Percentiles rank a stretch among this genome's conserved stretches.
These are phyloP conservation scores for Camellia lanceoleosa DNA, from an alignment of 148 eudicot species.

Conservation along the genomic window DNA sequence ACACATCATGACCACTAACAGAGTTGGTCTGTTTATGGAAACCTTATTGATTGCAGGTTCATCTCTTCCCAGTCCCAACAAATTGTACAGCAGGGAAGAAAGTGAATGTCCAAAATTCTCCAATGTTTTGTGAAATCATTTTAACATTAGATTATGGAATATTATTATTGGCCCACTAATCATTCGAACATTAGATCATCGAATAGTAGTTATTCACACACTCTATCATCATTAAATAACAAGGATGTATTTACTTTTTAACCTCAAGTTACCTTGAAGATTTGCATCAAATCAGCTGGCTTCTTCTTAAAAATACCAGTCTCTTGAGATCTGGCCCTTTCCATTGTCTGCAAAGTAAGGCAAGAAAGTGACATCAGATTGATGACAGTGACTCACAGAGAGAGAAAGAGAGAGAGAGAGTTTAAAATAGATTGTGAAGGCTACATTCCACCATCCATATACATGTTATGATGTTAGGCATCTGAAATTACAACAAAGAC, in stretches of 20 bases:
- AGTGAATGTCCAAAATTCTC: not conserved
- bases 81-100: not conserved
- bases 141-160: not conserved
- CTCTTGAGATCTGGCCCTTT: slow-evolving; percentile 87
- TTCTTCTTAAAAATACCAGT: slow-evolving; percentile 75
- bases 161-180: too few species aligned
- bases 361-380: slow-evolving; percentile 7
- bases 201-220: not conserved
- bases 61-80: not conserved
- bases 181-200: too few species aligned
- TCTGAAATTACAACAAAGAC: not conserved
- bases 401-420: slow-evolving; percentile 4
- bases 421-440: not conserved
- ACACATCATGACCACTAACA: too few species aligned
- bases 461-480: not conserved
- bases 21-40: too few species aligned
- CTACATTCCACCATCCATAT: not conserved
- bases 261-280: slow-evolving; percentile 61
- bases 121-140: not conserved
- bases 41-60: not conserved
- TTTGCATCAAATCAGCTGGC: slow-evolving; percentile 84
- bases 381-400: not conserved
- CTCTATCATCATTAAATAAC: not conserved
- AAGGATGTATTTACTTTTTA: not conserved
- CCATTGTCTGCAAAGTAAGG: slow-evolving; percentile 78